phyloP scores from a whole-genome alignment of 148 eudicot species.

The Spergularia bocconei region DNA sequence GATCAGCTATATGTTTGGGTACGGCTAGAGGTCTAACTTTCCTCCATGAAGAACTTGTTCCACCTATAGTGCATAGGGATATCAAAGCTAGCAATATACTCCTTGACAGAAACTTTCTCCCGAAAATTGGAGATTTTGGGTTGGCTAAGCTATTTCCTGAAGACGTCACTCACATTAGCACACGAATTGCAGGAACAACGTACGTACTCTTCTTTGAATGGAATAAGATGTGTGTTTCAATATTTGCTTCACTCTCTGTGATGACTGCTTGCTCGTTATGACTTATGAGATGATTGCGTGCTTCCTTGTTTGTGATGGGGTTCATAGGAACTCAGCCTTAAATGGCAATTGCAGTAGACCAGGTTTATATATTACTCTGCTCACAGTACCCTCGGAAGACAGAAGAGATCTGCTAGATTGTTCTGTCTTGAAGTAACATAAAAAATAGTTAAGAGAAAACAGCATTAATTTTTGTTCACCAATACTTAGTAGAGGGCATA shows the following conservation, averaged over 20 bases:
- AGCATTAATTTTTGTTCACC: too few species aligned
- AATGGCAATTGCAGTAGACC: too few species aligned
- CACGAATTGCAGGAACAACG: constrained; percentile 92
- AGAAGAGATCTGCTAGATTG: too few species aligned
- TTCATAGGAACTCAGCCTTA: too few species aligned
- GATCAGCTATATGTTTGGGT: constrained; percentile 78
- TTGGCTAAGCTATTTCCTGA: constrained; percentile 97
- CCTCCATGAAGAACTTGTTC: constrained; percentile 94
- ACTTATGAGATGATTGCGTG: too few species aligned
- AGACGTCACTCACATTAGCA: constrained; percentile 85
- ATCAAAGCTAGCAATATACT: constrained; percentile 96
- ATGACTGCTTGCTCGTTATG: not conserved
- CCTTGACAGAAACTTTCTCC: constrained; percentile 57
- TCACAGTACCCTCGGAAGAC: too few species aligned
- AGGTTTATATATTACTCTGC: too few species aligned
- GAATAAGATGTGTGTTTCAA: not conserved
- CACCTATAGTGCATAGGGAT: constrained; percentile 91
- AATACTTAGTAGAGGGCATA: too few species aligned
- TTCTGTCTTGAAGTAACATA: too few species aligned
- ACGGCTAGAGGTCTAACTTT: constrained; percentile 75
- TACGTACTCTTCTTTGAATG: constrained; percentile 34
- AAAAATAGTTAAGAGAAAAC: too few species aligned
- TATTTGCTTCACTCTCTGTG: not conserved
- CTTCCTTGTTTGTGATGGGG: too few species aligned
- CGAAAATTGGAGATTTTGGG: constrained; percentile 97